A percentile compares a stretch with the other conserved stretches of the same genome.
phyloP scores from a whole-genome alignment of 371 early-diverging fungal genomes.

The Haplosporangium sp. region DNA sequence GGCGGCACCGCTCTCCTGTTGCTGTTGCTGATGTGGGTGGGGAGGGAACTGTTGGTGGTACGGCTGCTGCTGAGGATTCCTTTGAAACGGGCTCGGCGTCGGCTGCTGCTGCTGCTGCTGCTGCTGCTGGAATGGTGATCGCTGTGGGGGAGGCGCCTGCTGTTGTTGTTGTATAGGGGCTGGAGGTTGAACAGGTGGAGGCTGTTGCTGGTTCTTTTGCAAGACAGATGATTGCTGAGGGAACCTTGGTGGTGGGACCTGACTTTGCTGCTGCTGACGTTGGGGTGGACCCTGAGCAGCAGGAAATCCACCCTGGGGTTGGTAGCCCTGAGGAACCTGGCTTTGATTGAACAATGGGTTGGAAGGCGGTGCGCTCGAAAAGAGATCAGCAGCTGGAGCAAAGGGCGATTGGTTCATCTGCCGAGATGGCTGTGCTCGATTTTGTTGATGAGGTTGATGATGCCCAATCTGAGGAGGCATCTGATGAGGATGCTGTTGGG shows the following conservation, averaged over 20 bases:
- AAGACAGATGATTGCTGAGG: conserved; percentile 28
- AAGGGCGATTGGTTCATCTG: conserved; percentile 48
- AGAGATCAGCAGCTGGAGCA: conserved; percentile 50
- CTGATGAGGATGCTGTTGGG: conserved; percentile 33
- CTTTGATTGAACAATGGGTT: conserved; percentile 9
- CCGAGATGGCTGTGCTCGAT: conserved; percentile 33
- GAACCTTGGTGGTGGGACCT: conserved; percentile 15
- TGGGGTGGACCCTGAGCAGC: conserved; percentile 11
- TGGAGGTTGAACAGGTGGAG: conserved; percentile 10
- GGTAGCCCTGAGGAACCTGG: conserved; percentile 46
- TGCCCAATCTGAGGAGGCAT: conserved; percentile 28
- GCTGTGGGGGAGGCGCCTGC: not conserved
- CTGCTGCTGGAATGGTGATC: conserved; percentile 10
- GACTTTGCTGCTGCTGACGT: conserved; percentile 13
- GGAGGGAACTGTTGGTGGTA: conserved; percentile 20
- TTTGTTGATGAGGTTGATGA: conserved; percentile 11
- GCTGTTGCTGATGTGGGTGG: conserved; percentile 28
- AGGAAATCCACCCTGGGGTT: conserved; percentile 24
- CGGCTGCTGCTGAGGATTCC: conserved; percentile 35
- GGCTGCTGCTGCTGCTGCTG: conserved; percentile 18
- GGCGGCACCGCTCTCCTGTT: conserved; percentile 28
- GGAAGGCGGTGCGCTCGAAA: conserved; percentile 30
- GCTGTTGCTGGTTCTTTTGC: conserved; percentile 19
- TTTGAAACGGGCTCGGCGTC: conserved; percentile 11
- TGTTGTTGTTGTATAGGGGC: conserved; percentile 19